A percentile compares a stretch with the other conserved stretches of the same genome.
phyloP scores from a whole-genome alignment of 164 flowering plant genomes.

The Liquidambar formosana region DNA sequence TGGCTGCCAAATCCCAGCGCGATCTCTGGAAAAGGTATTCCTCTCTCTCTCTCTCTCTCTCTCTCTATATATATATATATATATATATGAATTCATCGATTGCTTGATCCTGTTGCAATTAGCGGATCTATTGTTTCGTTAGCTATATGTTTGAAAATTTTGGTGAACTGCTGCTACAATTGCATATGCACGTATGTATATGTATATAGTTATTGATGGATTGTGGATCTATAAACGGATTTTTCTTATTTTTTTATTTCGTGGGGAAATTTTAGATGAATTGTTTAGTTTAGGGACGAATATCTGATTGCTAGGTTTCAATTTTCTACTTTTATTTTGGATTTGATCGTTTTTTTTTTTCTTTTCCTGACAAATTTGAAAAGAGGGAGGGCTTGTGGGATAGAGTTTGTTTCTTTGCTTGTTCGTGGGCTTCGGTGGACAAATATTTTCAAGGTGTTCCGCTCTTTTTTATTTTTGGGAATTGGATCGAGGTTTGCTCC shows the following conservation, averaged over 20 bases:
- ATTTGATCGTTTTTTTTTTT: neutral
- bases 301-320: neutral
- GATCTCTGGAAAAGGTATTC: conserved; percentile 92
- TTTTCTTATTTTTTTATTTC: neutral
- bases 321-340: neutral
- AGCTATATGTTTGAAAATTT: neutral
- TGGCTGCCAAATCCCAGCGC: conserved; percentile 76
- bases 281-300: neutral
- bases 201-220: too few relatives aligned
- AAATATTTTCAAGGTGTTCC: too few relatives aligned
- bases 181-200: neutral
- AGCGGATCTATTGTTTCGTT: neutral
- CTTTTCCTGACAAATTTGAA: too few relatives aligned
- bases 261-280: neutral
- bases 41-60: neutral
- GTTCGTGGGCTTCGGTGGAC: too few relatives aligned
- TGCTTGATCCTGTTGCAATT: neutral
- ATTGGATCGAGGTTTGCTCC: too few relatives aligned
- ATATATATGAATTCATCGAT: neutral
- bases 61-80: neutral
- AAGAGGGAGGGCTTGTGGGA: too few relatives aligned
- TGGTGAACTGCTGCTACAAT: neutral
- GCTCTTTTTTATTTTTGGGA: too few relatives aligned
- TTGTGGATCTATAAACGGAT: too few relatives aligned
- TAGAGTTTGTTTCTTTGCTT: too few relatives aligned